Evolutionary conservation across 2,329 filamentous ascomycete genomes (phyloP).

Genomic region (Cladophialophora yegresii): DNA sequence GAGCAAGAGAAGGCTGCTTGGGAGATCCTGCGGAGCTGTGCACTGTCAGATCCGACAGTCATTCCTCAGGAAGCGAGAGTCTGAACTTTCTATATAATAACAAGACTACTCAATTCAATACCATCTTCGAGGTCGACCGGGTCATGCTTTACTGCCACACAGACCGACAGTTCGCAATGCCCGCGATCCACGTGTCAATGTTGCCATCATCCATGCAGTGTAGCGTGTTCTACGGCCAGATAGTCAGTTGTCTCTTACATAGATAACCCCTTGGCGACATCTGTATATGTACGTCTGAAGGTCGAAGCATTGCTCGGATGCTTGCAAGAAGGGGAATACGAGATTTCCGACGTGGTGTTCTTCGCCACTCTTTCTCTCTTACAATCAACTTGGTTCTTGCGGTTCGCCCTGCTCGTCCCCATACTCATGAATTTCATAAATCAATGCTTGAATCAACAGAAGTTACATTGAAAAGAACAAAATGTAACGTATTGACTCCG

Average conservation of each 20-base stretch:
- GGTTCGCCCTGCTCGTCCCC: no score
- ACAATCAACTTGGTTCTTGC: neutral
- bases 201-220: neutral
- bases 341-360: neutral
- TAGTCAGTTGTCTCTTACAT: no score
- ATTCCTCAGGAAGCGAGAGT: neutral
- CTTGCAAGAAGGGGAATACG: neutral
- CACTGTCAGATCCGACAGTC: constrained; percentile 11
- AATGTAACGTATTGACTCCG: no score
- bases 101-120: neutral
- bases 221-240: neutral
- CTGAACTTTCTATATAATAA: neutral
- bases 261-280: no score
- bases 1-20: constrained; percentile 11
- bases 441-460: no score
- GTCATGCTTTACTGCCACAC: neutral
- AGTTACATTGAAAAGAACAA: no score
- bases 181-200: no score
- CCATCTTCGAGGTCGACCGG: neutral
- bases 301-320: neutral
- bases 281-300: neutral
- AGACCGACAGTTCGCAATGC: no score
- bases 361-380: neutral
- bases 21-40: constrained; percentile 8
- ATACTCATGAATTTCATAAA: no score